Evolutionary conservation across 176 grass and related monocot genomes (phyloP).

Genomic region (Avena insularis): DNA sequence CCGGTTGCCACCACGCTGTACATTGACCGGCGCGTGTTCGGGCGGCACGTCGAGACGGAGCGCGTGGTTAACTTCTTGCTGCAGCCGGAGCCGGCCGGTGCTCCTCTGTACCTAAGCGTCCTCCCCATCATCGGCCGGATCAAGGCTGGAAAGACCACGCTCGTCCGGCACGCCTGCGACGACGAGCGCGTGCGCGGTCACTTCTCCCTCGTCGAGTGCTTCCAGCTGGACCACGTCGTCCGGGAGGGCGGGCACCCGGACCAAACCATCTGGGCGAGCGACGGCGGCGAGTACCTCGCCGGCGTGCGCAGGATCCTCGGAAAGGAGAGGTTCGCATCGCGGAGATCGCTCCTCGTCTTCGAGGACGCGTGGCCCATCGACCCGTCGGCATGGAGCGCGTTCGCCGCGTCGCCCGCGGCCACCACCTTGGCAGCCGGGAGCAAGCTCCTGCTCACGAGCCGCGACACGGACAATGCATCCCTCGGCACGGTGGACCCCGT

Average conservation of each 20-base stretch:
- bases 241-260: not conserved
- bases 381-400: constrained; percentile 30
- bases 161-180: constrained; percentile 45
- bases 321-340: not conserved
- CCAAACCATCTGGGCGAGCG: constrained; percentile 44
- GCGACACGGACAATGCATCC: constrained; percentile 31
- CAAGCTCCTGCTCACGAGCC: constrained; percentile 47
- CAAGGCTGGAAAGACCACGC: constrained; percentile 45
- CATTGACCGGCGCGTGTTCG: constrained; percentile 60
- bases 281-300: constrained; percentile 43
- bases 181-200: constrained; percentile 46
- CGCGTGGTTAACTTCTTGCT: constrained; percentile 44
- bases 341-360: constrained; percentile 38
- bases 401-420: constrained; percentile 19
- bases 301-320: constrained; percentile 42
- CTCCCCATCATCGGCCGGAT: constrained; percentile 32
- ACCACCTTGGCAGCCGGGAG: constrained; percentile 20
- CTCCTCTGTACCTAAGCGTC: constrained; percentile 34
- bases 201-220: constrained; percentile 44
- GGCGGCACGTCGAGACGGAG: constrained; percentile 52
- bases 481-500: constrained; percentile 38
- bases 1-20: constrained; percentile 41
- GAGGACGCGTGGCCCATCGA: constrained; percentile 58
- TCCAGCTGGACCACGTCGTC: constrained; percentile 32
- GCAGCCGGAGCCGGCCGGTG: not conserved